Conservation (phyloP, 2,329 filamentous ascomycete genomes). For the Fusarium humuli region DNA sequence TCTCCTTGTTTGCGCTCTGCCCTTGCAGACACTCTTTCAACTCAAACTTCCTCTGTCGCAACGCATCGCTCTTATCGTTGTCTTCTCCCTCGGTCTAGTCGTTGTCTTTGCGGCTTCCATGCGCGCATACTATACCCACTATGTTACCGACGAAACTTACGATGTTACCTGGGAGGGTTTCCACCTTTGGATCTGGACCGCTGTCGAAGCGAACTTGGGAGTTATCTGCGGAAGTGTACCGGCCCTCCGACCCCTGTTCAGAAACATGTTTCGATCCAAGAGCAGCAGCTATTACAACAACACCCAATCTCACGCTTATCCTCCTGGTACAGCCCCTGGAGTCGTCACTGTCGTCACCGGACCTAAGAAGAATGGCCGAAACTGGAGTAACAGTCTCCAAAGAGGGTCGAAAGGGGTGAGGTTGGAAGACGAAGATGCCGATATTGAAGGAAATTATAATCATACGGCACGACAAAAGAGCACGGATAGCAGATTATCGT, state of each 20-base stretch:
- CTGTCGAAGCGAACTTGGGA: constrained; percentile 56
- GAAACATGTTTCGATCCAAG: constrained; percentile 43
- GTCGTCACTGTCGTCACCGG: constrained; percentile 32
- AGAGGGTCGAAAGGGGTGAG: constrained; percentile 40
- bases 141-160: constrained; percentile 52
- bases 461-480: constrained; percentile 33
- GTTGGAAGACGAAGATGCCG: constrained; percentile 43
- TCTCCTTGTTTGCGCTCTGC: constrained; percentile 53
- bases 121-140: constrained; percentile 53
- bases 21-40: constrained; percentile 51
- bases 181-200: constrained; percentile 57
- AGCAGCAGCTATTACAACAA: constrained; percentile 42
- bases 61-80: constrained; percentile 51
- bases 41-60: constrained; percentile 51
- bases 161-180: constrained; percentile 57
- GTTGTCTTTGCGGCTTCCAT: constrained; percentile 54
- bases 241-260: constrained; percentile 48
- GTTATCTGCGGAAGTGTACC: constrained; percentile 57
- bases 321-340: constrained; percentile 31
- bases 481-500: constrained; percentile 32
- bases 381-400: constrained; percentile 40
- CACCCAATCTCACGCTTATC: constrained; percentile 34
- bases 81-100: constrained; percentile 54
- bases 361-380: constrained; percentile 25
- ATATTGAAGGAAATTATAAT: constrained; percentile 34